Conservation (phyloP, 2,329 filamentous ascomycete genomes). For the Camillea tinctor region DNA sequence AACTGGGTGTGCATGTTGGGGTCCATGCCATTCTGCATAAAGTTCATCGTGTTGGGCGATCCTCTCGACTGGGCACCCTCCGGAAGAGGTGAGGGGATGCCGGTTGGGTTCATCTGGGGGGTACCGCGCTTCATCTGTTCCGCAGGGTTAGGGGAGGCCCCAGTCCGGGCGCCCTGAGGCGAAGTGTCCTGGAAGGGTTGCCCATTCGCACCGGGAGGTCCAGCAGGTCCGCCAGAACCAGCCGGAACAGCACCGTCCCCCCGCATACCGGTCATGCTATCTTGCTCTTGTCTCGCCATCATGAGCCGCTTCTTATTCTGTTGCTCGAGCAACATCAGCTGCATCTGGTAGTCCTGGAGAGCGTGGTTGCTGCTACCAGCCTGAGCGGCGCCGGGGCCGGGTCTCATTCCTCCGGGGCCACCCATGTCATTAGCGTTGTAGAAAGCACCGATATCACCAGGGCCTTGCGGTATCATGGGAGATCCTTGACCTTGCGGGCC, state of each 20-base stretch:
- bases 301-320: conserved; percentile 84
- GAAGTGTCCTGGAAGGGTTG: conserved; percentile 68
- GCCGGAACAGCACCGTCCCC: conserved; percentile 52
- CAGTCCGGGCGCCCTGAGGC: conserved; percentile 65
- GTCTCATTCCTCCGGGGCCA: conserved; percentile 58
- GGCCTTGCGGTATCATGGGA: conserved; percentile 74
- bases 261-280: conserved; percentile 55
- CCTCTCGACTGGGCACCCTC: conserved; percentile 65
- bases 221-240: conserved; percentile 45
- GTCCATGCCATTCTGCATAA: conserved; percentile 63
- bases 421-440: conserved; percentile 65
- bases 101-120: conserved; percentile 68
- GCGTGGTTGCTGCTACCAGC: conserved; percentile 69
- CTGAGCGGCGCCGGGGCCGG: conserved; percentile 44
- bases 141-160: conserved; percentile 72
- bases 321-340: conserved; percentile 81
- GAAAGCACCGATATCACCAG: conserved; percentile 61
- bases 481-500: conserved; percentile 76
- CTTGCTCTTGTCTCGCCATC: conserved; percentile 80
- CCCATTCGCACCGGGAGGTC: conserved; percentile 54
- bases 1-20: conserved; percentile 60
- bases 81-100: conserved; percentile 69
- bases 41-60: conserved; percentile 64
- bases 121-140: conserved; percentile 80
- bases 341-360: conserved; percentile 86